Percentiles rank a stretch among this genome's conserved stretches.
These are phyloP conservation scores for Talaromyces sp. DNA, from an alignment of 2,329 filamentous ascomycete genomes.

Conservation along the genomic window DNA sequence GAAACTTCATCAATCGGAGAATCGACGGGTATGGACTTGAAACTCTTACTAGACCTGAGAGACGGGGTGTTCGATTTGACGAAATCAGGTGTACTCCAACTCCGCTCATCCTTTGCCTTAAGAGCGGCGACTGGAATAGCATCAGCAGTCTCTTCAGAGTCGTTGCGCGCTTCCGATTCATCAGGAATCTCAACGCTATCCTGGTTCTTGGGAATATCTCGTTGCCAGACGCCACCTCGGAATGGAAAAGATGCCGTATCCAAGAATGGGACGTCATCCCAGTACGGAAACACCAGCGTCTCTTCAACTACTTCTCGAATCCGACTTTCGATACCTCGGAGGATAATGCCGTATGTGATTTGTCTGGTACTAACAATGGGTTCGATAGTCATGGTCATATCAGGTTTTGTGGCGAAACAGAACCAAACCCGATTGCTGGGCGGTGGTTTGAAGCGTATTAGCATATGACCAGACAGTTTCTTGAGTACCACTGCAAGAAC, in stretches of 20 bases:
- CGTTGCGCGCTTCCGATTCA: constrained; percentile 28
- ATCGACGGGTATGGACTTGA: constrained; percentile 26
- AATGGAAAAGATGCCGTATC: constrained; percentile 72
- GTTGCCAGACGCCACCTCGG: constrained; percentile 77
- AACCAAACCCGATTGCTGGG: constrained; percentile 97
- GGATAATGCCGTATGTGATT: constrained; percentile 88
- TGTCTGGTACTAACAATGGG: constrained; percentile 93
- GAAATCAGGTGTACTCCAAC: constrained; percentile 34
- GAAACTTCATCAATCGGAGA: constrained; percentile 23
- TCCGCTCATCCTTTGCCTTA: constrained; percentile 33
- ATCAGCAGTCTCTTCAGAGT: constrained; percentile 21
- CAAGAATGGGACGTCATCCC: constrained; percentile 93
- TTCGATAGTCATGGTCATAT: constrained; percentile 90
- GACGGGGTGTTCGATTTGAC: constrained; percentile 24
- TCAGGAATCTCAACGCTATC: constrained; percentile 37
- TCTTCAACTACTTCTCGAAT: constrained; percentile 93
- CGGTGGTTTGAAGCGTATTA: constrained; percentile 87
- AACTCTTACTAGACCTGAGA: constrained; percentile 30
- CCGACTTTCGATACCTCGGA: constrained; percentile 88
- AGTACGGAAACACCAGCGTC: constrained; percentile 86
- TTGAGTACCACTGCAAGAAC: constrained; percentile 81
- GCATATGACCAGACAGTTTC: constrained; percentile 76
- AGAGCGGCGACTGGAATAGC: constrained; percentile 27
- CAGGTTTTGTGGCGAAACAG: constrained; percentile 87
- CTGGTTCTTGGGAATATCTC: constrained; percentile 43